Percentiles rank a stretch among this genome's conserved stretches.
Conservation (phyloP, 306 rosid genomes). For the Cajanus cajan region DNA sequence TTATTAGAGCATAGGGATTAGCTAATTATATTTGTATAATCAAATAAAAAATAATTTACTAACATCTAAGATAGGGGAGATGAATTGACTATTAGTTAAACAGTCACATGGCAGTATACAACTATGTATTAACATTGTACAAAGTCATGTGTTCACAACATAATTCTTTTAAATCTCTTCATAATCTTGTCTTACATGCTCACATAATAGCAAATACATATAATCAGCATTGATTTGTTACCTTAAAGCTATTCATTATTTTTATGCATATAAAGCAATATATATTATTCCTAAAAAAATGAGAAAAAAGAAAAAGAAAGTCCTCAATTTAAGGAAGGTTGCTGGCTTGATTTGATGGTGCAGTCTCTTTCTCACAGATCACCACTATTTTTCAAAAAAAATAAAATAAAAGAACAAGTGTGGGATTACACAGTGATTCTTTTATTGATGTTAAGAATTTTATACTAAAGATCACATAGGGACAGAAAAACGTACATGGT, state of each 20-base stretch:
- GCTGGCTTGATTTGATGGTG: constrained; percentile 9
- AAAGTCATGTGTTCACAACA: background rate
- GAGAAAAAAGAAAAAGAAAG: background rate
- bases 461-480: background rate
- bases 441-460: background rate
- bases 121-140: background rate
- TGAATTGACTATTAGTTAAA: constrained; percentile 21
- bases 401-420: background rate
- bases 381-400: background rate
- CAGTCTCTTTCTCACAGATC: background rate
- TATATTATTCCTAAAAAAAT: background rate
- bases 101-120: constrained; percentile 20
- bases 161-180: background rate
- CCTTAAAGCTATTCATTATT: background rate
- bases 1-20: constrained; percentile 32
- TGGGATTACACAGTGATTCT: background rate
- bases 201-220: background rate
- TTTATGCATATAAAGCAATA: background rate
- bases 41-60: background rate
- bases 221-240: background rate
- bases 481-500: constrained; percentile 12
- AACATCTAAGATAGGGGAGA: background rate
- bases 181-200: background rate
- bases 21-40: background rate
- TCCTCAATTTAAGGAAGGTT: constrained; percentile 23